Conservation (phyloP, 495 filamentous ascomycete species). For the Margaritispora aquatica region DNA sequence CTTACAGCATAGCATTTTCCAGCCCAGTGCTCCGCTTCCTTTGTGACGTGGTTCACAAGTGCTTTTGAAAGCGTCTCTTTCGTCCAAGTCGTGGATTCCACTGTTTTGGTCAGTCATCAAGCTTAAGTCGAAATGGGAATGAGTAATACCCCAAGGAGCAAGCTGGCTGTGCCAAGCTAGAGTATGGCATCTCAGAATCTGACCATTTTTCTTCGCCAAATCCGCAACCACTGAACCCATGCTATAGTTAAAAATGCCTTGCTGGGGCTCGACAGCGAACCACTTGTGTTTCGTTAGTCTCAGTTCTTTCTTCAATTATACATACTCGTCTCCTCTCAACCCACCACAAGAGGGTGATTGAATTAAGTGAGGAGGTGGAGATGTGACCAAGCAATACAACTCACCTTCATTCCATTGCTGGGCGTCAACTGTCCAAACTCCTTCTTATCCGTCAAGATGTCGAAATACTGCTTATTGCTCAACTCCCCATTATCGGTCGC, state of each 20-base stretch:
- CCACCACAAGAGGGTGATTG: background rate
- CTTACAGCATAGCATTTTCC: slow-evolving; percentile 37
- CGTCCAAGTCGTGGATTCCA: slow-evolving; percentile 41
- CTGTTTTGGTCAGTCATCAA: slow-evolving; percentile 25
- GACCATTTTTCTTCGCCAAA: slow-evolving; percentile 44
- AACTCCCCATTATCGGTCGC: slow-evolving; percentile 41
- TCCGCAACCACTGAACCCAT: slow-evolving; percentile 43
- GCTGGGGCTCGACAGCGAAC: slow-evolving; percentile 42
- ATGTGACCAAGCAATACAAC: too few species aligned
- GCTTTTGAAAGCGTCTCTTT: slow-evolving; percentile 44
- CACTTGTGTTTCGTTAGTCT: slow-evolving; percentile 38
- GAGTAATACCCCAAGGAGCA: slow-evolving; percentile 51
- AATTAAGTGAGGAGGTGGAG: too few species aligned
- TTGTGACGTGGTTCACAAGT: slow-evolving; percentile 45
- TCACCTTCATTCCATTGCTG: slow-evolving; percentile 40
- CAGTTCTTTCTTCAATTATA: too few species aligned
- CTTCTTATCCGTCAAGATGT: slow-evolving; percentile 30
- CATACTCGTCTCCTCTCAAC: background rate
- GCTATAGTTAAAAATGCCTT: slow-evolving; percentile 41
- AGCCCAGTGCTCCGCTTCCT: slow-evolving; percentile 47
- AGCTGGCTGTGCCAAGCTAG: slow-evolving; percentile 59
- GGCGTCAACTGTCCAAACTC: slow-evolving; percentile 49
- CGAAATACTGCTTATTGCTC: slow-evolving; percentile 27
- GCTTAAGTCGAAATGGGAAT: too few species aligned
- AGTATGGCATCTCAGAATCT: slow-evolving; percentile 52